Evolutionary conservation across 1,284 basidiomycete genomes (phyloP).

Genomic region (Microbotryum lychnidis-dioicae): DNA sequence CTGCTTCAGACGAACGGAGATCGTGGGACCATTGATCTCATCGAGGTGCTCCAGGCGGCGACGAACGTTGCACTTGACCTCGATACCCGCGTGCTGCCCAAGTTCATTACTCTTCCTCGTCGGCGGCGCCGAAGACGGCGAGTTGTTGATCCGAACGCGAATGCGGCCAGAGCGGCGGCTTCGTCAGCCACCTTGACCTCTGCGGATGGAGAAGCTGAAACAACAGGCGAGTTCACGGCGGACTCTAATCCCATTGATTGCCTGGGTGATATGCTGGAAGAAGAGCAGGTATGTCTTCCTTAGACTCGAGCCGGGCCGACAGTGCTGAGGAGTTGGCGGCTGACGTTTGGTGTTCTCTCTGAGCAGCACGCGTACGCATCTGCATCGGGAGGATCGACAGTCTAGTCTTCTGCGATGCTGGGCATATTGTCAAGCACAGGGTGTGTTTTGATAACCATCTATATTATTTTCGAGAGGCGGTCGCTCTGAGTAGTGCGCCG

Average conservation of each 20-base stretch:
- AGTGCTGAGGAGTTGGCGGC: background rate
- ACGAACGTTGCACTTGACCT: conserved; percentile 89
- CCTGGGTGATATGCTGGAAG: background rate
- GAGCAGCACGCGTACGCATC: conserved; percentile 2
- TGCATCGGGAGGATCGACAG: background rate
- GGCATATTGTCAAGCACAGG: background rate
- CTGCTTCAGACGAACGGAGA: conserved; percentile 82
- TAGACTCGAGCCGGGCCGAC: background rate
- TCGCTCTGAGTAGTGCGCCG: background rate
- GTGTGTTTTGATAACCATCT: background rate
- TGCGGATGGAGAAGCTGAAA: too few species aligned
- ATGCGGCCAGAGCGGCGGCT: conserved; percentile 12
- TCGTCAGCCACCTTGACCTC: too few species aligned
- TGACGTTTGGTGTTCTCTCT: background rate
- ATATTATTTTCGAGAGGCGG: background rate
- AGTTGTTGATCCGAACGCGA: conserved; percentile 11
- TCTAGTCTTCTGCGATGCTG: background rate
- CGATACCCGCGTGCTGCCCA: conserved; percentile 81
- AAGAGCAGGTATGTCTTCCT: conserved; percentile 1
- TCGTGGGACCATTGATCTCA: conserved; percentile 83
- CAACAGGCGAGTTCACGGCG: too few species aligned
- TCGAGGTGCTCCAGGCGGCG: conserved; percentile 87
- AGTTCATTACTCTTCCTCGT: conserved; percentile 51
- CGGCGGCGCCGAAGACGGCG: conserved; percentile 41
- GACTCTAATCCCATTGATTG: background rate